Evolutionary conservation across 1,284 basidiomycete genomes (phyloP).

Genomic region (Neotropicomus parvogracilis): DNA sequence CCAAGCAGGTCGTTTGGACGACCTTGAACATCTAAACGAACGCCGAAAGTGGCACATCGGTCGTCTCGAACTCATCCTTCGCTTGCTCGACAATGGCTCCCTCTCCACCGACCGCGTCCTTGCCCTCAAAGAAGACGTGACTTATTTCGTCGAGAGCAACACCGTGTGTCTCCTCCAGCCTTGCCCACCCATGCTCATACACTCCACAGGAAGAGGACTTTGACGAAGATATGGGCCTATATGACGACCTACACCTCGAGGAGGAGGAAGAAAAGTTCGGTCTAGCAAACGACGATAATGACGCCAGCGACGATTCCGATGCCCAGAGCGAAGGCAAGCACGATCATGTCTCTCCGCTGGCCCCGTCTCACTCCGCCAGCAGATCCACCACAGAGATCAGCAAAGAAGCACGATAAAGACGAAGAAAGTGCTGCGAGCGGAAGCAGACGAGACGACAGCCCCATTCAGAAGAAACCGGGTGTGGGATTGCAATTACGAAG

Average conservation of each 20-base stretch:
- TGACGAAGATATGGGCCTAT: constrained; percentile 96
- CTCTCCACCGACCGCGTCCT: constrained; percentile 80
- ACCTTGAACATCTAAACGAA: constrained; percentile 89
- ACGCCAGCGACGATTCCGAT: constrained; percentile 67
- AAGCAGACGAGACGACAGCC: constrained; percentile 68
- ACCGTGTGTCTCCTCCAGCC: constrained; percentile 56
- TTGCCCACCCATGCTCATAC: constrained; percentile 20
- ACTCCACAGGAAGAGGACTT: constrained; percentile 86
- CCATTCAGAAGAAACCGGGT: constrained; percentile 70
- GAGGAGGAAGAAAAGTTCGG: constrained; percentile 95
- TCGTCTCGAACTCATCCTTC: constrained; percentile 89
- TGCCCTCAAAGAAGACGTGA: constrained; percentile 90
- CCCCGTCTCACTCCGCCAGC: constrained; percentile 12
- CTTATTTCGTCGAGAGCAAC: constrained; percentile 96
- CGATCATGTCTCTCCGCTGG: background rate
- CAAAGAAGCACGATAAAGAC: constrained; percentile 77
- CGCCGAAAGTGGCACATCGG: constrained; percentile 94
- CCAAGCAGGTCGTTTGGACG: constrained; percentile 70
- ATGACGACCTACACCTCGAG: constrained; percentile 96
- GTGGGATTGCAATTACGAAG: constrained; percentile 63
- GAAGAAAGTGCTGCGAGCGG: constrained; percentile 69
- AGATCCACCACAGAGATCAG: constrained; percentile 63
- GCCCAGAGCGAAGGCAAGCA: constrained; percentile 66
- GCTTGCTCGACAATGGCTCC: constrained; percentile 93
- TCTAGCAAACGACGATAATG: constrained; percentile 70